phyloP scores from a whole-genome alignment of 768 basidiomycete species.

The Kwoniella sp. region DNA sequence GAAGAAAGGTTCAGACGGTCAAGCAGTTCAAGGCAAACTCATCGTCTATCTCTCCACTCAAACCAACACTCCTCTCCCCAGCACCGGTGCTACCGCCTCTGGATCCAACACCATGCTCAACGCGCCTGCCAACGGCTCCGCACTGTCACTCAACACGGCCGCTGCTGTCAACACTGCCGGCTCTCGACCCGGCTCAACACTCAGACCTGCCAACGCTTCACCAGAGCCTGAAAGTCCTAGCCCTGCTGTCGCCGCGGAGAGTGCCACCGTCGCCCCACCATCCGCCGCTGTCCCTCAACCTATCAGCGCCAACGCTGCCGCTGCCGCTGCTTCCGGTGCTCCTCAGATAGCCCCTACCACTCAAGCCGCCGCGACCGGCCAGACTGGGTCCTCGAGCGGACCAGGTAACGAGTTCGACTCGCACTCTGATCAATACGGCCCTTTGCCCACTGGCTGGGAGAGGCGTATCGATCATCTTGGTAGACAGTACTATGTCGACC shows the following conservation, averaged over 20 bases:
- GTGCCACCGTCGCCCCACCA: constrained; percentile 36
- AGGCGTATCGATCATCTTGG: constrained; percentile 94
- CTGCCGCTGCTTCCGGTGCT: constrained; percentile 56
- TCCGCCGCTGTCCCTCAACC: constrained; percentile 41
- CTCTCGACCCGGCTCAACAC: constrained; percentile 32
- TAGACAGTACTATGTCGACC: constrained; percentile 96
- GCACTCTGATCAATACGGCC: constrained; percentile 88
- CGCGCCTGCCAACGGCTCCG: constrained; percentile 40
- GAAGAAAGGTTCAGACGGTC: constrained; percentile 98
- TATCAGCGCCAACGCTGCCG: constrained; percentile 57
- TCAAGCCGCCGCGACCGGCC: constrained; percentile 51
- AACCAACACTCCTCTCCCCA: constrained; percentile 76
- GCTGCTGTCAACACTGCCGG: constrained; percentile 25
- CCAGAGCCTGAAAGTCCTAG: constrained; percentile 37
- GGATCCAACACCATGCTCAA: constrained; percentile 32
- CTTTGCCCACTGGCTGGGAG: constrained; percentile 91
- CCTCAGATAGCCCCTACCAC: constrained; percentile 50
- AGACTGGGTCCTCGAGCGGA: constrained; percentile 62
- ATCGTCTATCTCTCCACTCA: constrained; percentile 96
- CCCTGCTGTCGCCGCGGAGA: constrained; percentile 27
- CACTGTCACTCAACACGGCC: constrained; percentile 58
- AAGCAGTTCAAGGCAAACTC: constrained; percentile 95
- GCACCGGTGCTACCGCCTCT: constrained; percentile 68
- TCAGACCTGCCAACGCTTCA: constrained; percentile 40
- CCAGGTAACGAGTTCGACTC: constrained; percentile 70